phyloP scores from a whole-genome alignment of 2,329 filamentous ascomycete species.

The Aspergillus sp. region DNA sequence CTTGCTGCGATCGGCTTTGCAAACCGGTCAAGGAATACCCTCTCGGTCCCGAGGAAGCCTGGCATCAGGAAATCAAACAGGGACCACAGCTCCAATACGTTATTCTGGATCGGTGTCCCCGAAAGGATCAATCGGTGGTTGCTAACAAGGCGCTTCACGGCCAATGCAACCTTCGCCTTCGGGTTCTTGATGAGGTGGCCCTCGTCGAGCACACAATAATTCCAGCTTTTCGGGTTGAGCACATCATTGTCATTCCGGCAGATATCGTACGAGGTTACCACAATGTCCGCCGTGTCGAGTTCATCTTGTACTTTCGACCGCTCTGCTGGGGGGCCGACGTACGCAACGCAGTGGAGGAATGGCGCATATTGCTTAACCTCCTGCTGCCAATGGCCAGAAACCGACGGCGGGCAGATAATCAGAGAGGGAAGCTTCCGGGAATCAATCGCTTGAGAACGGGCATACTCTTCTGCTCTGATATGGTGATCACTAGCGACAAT shows the following conservation, averaged over 20 bases:
- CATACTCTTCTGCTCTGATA: constrained; percentile 79
- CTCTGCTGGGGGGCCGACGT: constrained; percentile 80
- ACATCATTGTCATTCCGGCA: constrained; percentile 91
- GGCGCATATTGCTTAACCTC: constrained; percentile 93
- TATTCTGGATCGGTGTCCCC: constrained; percentile 95
- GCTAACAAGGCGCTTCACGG: constrained; percentile 79
- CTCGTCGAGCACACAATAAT: constrained; percentile 94
- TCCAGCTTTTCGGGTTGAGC: constrained; percentile 78
- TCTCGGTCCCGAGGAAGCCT: constrained; percentile 89
- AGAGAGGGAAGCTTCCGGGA: constrained; percentile 74
- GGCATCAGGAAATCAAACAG: constrained; percentile 99
- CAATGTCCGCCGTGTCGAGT: constrained; percentile 74
- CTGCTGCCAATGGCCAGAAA: constrained; percentile 98
- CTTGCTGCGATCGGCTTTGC: constrained; percentile 92
- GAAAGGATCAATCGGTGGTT: constrained; percentile 95
- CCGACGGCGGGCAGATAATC: constrained; percentile 89
- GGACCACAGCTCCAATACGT: constrained; percentile 93
- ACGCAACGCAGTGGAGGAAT: constrained; percentile 80
- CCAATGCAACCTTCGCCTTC: constrained; percentile 87
- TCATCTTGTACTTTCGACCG: constrained; percentile 60
- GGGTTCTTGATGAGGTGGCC: constrained; percentile 98
- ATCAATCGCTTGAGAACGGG: constrained; percentile 69
- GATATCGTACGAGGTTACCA: constrained; percentile 96
- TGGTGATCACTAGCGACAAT: constrained; percentile 98
- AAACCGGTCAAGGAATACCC: constrained; percentile 92